phyloP scores from a whole-genome alignment of 176 grass and related monocot species.

The Saccharum officinarum region DNA sequence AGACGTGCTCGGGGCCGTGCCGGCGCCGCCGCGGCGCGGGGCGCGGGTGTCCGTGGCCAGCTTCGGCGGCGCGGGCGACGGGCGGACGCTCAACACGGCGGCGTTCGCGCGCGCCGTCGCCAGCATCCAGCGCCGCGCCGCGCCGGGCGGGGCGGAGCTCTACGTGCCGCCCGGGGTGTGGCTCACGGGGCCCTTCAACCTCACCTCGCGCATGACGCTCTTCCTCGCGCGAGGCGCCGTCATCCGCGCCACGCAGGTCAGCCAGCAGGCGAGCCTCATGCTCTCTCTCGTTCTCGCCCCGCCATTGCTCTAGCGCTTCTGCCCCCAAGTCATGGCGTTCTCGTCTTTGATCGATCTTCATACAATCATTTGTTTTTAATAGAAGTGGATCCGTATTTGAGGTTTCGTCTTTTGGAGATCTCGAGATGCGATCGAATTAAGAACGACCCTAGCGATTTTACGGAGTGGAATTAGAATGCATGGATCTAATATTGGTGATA shows the following conservation, averaged over 20 bases:
- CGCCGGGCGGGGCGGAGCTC: conserved; percentile 55
- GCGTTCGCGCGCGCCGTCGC: conserved; percentile 57
- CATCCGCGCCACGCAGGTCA: conserved; percentile 65
- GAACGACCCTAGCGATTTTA: conserved; percentile 1
- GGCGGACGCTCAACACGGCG: conserved; percentile 53
- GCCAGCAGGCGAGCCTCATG: background rate
- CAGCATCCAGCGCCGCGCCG: conserved; percentile 42
- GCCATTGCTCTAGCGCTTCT: background rate
- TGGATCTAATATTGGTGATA: background rate
- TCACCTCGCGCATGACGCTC: conserved; percentile 83
- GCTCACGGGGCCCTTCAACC: conserved; percentile 88
- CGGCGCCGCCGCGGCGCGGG: conserved; percentile 44
- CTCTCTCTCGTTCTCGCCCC: background rate
- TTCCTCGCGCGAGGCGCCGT: conserved; percentile 75
- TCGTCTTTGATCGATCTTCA: conserved; percentile 11
- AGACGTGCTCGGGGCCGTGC: conserved; percentile 57
- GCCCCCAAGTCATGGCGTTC: background rate
- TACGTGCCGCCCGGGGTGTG: conserved; percentile 78
- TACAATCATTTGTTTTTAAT: background rate
- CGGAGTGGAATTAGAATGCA: background rate
- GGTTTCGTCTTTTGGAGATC: conserved; percentile 4
- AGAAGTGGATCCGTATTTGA: background rate
- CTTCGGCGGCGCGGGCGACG: conserved; percentile 71
- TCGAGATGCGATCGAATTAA: conserved; percentile 2
- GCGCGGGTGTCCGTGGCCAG: conserved; percentile 69